Base-by-base conservation (phyloP, 257 asterid species). In the Solanum pennellii region DNA sequence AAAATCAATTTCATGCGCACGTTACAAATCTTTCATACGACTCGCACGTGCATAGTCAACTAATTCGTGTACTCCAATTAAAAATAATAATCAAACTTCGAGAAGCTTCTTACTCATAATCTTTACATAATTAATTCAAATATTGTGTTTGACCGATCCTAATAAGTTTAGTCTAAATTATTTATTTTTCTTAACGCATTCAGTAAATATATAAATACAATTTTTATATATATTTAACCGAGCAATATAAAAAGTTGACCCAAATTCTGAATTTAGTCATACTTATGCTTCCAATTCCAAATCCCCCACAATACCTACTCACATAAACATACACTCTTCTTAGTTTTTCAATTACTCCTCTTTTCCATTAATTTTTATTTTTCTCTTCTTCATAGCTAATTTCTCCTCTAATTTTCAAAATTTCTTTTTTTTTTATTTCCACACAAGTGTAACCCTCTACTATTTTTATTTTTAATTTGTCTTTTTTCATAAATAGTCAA, bases 301-400 rank as follows among this genome's bases (percentile, higher is more conserved):
- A 5, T 37, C 16, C 5, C 1, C 45, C 75, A 5, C n/a, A 1
- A 12, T 2, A 10, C 76, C 1, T 8, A 7, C 41, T 65, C 35
- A 12, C 35, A 5, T 31, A 33, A 16, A 37, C 45, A 37, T 2
- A 37, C 8, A 20, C 82, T 37, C 47, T 20, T 21, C 25, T 72
- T 35, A 73, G 27, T 35, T 16, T 73, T 74, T 37, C 49, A 88
- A 88, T 88, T 56, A 84, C 82, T 88, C 88, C 88, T 35, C 49
- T 42, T 13, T 85, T 74, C 52, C 33, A 33, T 76, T 49, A 83
- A 16, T 33, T 33, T 9, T 18, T 56, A 56, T 29, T 74, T 74
- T 37, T 41, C 27, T 72, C 62, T 83, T 62, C 79, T 68, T 80
- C 72, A 77, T 44, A 33, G 45, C 86, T 39, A 37, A 37, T 37